These are phyloP conservation scores for Elymus sibiricus DNA, from an alignment of 176 grass and related monocot species.

Conservation along the genomic window DNA sequence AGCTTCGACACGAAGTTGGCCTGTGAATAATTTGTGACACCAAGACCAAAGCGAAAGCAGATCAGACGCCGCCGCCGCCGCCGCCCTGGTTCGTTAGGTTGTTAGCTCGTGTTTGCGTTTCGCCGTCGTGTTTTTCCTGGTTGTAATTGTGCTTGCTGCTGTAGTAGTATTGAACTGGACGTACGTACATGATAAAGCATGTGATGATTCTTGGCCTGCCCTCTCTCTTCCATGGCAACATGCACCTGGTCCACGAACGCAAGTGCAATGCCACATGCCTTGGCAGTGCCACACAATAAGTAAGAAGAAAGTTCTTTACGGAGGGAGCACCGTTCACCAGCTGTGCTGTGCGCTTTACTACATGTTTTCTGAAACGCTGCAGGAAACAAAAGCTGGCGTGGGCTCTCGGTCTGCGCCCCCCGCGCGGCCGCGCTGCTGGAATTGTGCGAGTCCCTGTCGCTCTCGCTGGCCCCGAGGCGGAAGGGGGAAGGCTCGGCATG, in stretches of 20 bases:
- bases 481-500: neutral
- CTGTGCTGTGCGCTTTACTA: neutral
- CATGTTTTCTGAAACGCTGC: neutral
- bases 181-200: constrained; percentile 21
- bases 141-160: constrained; percentile 38
- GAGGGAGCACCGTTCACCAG: neutral
- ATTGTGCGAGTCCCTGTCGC: neutral
- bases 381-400: neutral
- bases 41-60: neutral
- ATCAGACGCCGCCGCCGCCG: neutral
- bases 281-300: constrained; percentile 14
- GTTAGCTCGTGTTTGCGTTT: constrained; percentile 5
- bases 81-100: neutral
- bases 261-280: neutral
- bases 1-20: constrained; percentile 99
- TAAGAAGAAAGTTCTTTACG: neutral
- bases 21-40: constrained; percentile 68
- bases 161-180: constrained; percentile 36
- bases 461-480: neutral
- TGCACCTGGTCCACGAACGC: neutral
- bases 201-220: constrained; percentile 24
- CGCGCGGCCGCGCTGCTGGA: neutral
- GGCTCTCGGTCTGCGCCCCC: too few relatives aligned
- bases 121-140: neutral
- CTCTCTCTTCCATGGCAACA: neutral